Evolutionary conservation across 2,329 filamentous ascomycete genomes (phyloP), one percentile per base, ranked within the genome.

Genomic region (Penicillium sp.): DNA sequence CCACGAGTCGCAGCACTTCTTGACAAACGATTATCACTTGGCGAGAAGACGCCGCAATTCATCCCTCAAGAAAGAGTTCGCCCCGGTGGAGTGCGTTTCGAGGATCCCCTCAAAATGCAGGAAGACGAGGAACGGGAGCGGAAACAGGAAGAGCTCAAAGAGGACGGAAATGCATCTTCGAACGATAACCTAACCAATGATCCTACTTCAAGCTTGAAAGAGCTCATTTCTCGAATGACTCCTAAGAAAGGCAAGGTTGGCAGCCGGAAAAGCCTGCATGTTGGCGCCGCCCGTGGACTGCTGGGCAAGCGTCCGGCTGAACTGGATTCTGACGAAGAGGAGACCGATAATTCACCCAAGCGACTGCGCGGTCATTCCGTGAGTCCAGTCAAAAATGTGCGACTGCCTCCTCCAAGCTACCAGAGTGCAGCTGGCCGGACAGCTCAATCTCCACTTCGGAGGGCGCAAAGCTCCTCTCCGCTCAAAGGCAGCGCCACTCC

Each of bases 191-290:
- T 70, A 5, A 80, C 83, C 32, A 78, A 75, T 40, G 84, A 88
- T 53, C 75, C 73, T 3, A 86, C 85, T 0, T 67, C 83, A 33
- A 88, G 82, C 52, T 70, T 91, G 38, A 85, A 81, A 53, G 85
- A 88, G 54, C 84, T 89, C 80, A 91, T 91, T 51, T 78, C 85
- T 51, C 86, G 81, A 48, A 74, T 91, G 53, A 89, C 85, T 25
- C 87, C 88, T 0, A 88, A 86, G 67, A 88, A 88, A 65, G 83
- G 80, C 46, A 75, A 70, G 5, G 57, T 86, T 5, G 82, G 77
- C 47, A 82, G 82, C 11, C 82, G 86, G 36, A 90, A 90, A 70
- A 90, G 86, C 62, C 73, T 90, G 43, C 83, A 86, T 54, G 81
- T 88, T 18, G 86, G 86, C 36, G 86, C 85, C 57, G 86, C 86